Evolutionary conservation across 1,284 basidiomycete species (phyloP).

Genomic region (Golubevia sp.): DNA sequence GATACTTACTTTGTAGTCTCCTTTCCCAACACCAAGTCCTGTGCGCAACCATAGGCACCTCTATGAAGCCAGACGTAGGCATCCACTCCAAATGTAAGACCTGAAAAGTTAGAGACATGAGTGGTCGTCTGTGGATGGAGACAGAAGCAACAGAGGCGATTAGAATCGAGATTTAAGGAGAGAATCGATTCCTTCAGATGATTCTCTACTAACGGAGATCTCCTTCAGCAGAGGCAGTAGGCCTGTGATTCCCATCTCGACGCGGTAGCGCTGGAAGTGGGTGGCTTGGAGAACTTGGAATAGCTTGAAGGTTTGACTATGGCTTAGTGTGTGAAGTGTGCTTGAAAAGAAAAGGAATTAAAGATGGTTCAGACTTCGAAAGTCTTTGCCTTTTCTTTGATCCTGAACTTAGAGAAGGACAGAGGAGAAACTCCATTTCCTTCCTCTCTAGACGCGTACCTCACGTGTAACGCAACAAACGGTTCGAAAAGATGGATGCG

Average conservation of each 20-base stretch:
- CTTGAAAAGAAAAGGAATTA: no score
- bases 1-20: slow-evolving; percentile 65
- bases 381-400: no score
- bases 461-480: no score
- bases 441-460: no score
- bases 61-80: slow-evolving; percentile 98
- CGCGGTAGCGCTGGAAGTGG: not conserved
- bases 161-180: slow-evolving; percentile 28
- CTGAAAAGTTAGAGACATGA: slow-evolving; percentile 35
- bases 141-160: not conserved
- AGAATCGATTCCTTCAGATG: slow-evolving; percentile 49
- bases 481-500: no score
- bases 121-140: slow-evolving; percentile 15
- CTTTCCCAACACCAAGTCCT: slow-evolving; percentile 81
- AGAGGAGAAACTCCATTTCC: no score
- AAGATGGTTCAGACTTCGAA: no score
- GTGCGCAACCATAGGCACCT: slow-evolving; percentile 86
- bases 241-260: slow-evolving; percentile 86
- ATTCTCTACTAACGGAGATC: slow-evolving; percentile 63
- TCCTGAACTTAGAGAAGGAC: no score
- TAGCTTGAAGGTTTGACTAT: no score
- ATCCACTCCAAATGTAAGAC: slow-evolving; percentile 72
- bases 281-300: no score
- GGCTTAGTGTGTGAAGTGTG: no score
- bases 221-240: slow-evolving; percentile 89